Base-by-base conservation (phyloP, 441 rosid species). In the Pelargonium citronellum region DNA sequence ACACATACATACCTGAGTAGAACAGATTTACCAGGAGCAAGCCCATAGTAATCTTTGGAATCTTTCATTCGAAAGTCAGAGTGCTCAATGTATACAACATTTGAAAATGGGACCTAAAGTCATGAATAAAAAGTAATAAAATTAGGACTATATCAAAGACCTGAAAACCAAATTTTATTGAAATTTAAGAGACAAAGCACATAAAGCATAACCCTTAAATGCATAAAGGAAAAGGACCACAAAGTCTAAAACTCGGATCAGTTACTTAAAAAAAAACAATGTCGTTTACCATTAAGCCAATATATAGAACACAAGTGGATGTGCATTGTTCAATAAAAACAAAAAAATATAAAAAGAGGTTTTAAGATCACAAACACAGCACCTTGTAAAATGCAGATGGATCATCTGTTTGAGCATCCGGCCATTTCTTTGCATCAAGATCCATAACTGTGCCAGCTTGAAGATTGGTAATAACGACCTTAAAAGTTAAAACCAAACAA, bases 341-440 rank as follows among this genome's bases (percentile, higher is more conserved):
- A 57, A 17, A 57, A 17, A 22, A 61, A 61, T 61, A 61, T 22
- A 62, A 7, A 62, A 62, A 13, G 67, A 16, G 12, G 22, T 20
- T 67, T 17, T 1, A 67, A 20, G 9, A 12, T 12, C 30, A 9
- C 22, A 10, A 20, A 3, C 9, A 20, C 63, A 46, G 17, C 13
- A 90, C 99, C 97, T 90, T 90, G 83, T 90, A 95, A 71, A 95
- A 81, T 67, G 95, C 85, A 30, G 91, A 83, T 68, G 83, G 70
- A 76, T 89, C 92, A 66, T 85, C 91, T 20, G 86, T 71, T 66
- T 77, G 85, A 75, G 96, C 91, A 80, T 95, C 92, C 61, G 99
- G 98, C 98, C 97, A 92, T 78, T 81, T 89, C 83, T 89, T 92
- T 39, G 98, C 97, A 68, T 95, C 96, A 76, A 90, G 88, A 80